Base-by-base conservation (phyloP, 2,329 filamentous ascomycete species). In the Alternaria sp. region DNA sequence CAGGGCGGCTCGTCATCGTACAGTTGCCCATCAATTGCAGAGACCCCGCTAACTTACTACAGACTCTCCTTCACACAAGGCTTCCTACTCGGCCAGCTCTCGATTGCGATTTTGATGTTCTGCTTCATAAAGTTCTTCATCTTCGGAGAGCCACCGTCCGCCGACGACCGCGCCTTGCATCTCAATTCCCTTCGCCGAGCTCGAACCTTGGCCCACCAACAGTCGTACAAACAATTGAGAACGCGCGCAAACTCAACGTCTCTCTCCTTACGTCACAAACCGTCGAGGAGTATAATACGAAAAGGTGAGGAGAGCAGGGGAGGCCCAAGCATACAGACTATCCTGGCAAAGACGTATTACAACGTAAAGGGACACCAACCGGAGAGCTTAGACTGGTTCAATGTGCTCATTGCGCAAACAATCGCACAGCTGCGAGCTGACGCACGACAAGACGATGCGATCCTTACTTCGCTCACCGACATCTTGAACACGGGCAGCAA, bases 81-180 rank as follows among this genome's bases (percentile, higher is more conserved):
- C 26, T 91, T 99, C 71, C 89, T 99, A 52, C 86, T 98, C 30
- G 96, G 96, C 54, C 96, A 99, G 80, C 86, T 99, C 55, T 97
- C 93, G 2, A 92, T 99, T 49, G 92, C 97, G 13, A 84, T 98
- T 23, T 86, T 99, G 43, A 89, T 99, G 65, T 94, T 93, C 68
- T 93, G 91, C 70, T 98, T 99, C 82, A 98, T 99, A 81, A 97
- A 97, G 79, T 99, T 97, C 88, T 99, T 99, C 87, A 98, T 99
- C 77, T 98, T 99, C 77, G 96, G 96, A 72, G 96, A 98, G 77
- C 89, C 93, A 6, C 93, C 93, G 1, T 93, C 92, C 2, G 86
- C 93, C 65, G 93, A 97, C 67, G 89, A 91, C 58, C 92, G 91
- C 19, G 92, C 93, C 12, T 86, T 92, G 8, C 84, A 91, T 46